A percentile compares a stretch with the other conserved stretches of the same genome.
phyloP scores from a whole-genome alignment of 2,329 filamentous ascomycete species.

The Rhynchosporium agropyri region DNA sequence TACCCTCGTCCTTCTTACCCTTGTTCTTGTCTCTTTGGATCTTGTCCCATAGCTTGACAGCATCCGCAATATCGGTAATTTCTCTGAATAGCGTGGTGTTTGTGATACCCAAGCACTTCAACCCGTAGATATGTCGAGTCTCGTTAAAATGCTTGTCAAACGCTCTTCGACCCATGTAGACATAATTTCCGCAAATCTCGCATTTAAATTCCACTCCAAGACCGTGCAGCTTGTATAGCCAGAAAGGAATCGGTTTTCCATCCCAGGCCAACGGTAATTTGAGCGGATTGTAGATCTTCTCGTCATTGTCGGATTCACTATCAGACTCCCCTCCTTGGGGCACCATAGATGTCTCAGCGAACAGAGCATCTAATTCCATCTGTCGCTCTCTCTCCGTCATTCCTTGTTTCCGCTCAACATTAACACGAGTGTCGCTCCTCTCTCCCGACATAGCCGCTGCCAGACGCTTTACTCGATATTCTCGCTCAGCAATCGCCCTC shows the following conservation, averaged over 20 bases:
- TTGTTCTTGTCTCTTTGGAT: constrained; percentile 84
- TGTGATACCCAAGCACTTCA: constrained; percentile 92
- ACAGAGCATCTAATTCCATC: constrained; percentile 88
- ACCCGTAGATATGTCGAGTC: constrained; percentile 85
- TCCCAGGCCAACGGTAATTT: constrained; percentile 97
- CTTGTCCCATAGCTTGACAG: constrained; percentile 88
- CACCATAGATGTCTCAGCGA: constrained; percentile 56
- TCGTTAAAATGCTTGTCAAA: constrained; percentile 99
- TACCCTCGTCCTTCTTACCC: constrained; percentile 74
- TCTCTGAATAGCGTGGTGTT: constrained; percentile 91
- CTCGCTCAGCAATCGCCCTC: constrained; percentile 84
- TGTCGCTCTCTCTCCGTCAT: constrained; percentile 97
- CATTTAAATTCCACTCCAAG: constrained; percentile 93
- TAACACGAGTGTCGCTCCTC: constrained; percentile 85
- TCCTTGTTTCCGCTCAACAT: constrained; percentile 93
- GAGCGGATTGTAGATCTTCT: constrained; percentile 94
- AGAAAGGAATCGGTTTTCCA: constrained; percentile 97
- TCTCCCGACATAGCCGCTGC: constrained; percentile 83
- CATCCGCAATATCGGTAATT: constrained; percentile 90
- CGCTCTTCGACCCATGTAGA: constrained; percentile 95
- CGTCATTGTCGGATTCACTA: constrained; percentile 73
- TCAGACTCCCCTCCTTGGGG: constrained; percentile 54
- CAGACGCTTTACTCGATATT: constrained; percentile 79
- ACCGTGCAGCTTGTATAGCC: constrained; percentile 96
- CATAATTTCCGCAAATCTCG: constrained; percentile 96